Evolutionary conservation across 345 rosid species (phyloP).

Genomic region (Microthlaspi erraticum): DNA sequence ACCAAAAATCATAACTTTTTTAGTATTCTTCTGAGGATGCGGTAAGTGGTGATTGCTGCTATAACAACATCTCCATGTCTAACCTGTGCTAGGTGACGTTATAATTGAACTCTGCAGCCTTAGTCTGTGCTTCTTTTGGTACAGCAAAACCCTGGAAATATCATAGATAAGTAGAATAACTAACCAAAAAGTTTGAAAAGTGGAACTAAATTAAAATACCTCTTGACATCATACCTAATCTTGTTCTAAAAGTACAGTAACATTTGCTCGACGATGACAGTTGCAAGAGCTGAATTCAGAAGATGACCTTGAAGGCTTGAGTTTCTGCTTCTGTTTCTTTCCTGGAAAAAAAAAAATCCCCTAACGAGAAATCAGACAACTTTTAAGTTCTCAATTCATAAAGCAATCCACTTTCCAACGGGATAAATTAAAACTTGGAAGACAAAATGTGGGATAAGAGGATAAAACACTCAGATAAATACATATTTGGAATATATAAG

Average conservation of each 20-base stretch:
- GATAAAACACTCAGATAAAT: slow-evolving; percentile 16
- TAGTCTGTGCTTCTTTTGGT: slow-evolving; percentile 76
- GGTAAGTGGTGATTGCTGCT: slow-evolving; percentile 97
- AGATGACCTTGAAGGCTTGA: slow-evolving; percentile 50
- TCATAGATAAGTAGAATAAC: slow-evolving; percentile 3
- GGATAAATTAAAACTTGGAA: slow-evolving; percentile 28
- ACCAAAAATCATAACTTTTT: background rate
- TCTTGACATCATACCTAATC: too few relatives aligned
- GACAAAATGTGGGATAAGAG: slow-evolving; percentile 37
- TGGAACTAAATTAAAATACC: background rate
- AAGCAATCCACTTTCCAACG: slow-evolving; percentile 40
- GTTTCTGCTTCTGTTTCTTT: slow-evolving; percentile 54
- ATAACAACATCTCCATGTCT: slow-evolving; percentile 91
- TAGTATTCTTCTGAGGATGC: background rate
- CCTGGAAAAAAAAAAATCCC: slow-evolving; percentile 59
- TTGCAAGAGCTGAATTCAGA: slow-evolving; percentile 58
- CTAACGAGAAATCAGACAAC: slow-evolving; percentile 19
- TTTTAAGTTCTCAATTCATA: slow-evolving; percentile 26
- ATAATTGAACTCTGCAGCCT: slow-evolving; percentile 70
- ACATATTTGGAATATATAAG: too few relatives aligned
- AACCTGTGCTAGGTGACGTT: slow-evolving; percentile 68
- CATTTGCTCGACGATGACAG: too few relatives aligned
- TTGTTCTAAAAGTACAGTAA: too few relatives aligned
- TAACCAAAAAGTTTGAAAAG: background rate
- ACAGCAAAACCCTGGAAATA: slow-evolving; percentile 74